Evolutionary conservation across 768 basidiomycete species (phyloP).

Genomic region (Lactarius tabidus): DNA sequence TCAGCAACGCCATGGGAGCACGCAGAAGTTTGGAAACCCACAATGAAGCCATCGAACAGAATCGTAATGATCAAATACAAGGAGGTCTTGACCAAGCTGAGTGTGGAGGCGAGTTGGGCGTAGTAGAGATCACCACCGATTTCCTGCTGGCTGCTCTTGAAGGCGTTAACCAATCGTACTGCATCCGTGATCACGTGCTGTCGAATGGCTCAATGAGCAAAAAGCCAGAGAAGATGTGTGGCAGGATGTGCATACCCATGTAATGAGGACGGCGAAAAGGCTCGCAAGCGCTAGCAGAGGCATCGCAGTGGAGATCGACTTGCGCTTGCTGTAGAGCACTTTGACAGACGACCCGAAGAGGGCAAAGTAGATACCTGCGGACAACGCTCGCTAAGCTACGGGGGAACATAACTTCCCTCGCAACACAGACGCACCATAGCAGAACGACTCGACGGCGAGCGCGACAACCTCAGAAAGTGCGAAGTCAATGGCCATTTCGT

Average conservation of each 20-base stretch:
- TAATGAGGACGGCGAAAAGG: constrained; percentile 18
- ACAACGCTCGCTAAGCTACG: neutral
- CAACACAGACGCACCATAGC: constrained; percentile 9
- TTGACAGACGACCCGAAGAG: constrained; percentile 8
- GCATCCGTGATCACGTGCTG: constrained; percentile 31
- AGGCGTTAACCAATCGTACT: constrained; percentile 29
- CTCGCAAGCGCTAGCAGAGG: constrained; percentile 17
- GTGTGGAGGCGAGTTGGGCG: constrained; percentile 23
- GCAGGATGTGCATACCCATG: constrained; percentile 17
- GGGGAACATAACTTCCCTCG: too few relatives aligned
- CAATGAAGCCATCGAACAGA: constrained; percentile 32
- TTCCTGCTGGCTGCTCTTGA: constrained; percentile 22
- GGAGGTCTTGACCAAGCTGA: constrained; percentile 29
- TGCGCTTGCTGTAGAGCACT: constrained; percentile 20
- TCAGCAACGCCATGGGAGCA: neutral
- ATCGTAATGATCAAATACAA: constrained; percentile 29
- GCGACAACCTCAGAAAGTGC: constrained; percentile 23
- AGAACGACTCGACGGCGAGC: constrained; percentile 20
- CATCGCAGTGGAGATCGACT: constrained; percentile 6
- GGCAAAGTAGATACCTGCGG: constrained; percentile 16
- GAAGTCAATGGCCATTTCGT: constrained; percentile 20
- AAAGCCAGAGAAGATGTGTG: neutral
- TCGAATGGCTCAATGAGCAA: neutral
- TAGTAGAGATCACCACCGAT: constrained; percentile 28
- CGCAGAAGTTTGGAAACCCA: constrained; percentile 13